Conservation (phyloP, 176 grass and related monocot species). For the maize (Zea mays) region Zm-B73-REFERENCE-NAM-5.0 NC_050097.1:175189001-175189500, state of each 20-base stretch:
- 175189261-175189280: conserved; percentile 88
- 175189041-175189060: conserved; percentile 81
- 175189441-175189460: not conserved
- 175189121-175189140: conserved; percentile 85
- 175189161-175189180: conserved; percentile 22
- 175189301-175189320: conserved; percentile 99
- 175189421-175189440: not conserved
- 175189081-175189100: conserved; percentile 94
- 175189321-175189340: conserved; percentile 91
- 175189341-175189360: conserved; percentile 91
- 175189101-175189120: conserved; percentile 78
- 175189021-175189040: conserved; percentile 94
- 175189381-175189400: not conserved
- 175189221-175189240: conserved; percentile 58
- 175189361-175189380: conserved; percentile 96
- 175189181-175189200: conserved; percentile 13
- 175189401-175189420: not conserved
- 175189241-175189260: conserved; percentile 95
- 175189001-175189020: conserved; percentile 99
- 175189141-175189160: conserved; percentile 77
- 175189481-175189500: conserved; percentile 20
- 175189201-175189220: conserved; percentile 28
- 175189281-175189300: conserved; percentile 84
- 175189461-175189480: not conserved
- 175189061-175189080: conserved; percentile 90